Conservation (phyloP, 2,329 filamentous ascomycete genomes). For the Orbilia blumenaviensis region DNA sequence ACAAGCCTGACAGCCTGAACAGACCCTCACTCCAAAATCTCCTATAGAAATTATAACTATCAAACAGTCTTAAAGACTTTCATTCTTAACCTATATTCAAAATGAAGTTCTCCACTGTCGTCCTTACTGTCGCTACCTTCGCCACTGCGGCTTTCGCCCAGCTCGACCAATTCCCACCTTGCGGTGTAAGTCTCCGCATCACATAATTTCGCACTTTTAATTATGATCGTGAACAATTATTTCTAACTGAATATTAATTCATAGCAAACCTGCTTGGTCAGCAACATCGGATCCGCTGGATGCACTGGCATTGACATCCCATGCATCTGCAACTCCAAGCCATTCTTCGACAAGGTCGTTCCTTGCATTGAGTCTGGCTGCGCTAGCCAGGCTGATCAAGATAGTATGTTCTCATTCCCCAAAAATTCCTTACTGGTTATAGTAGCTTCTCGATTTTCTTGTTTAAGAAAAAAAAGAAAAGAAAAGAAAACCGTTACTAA, state of each 20-base stretch:
- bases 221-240: background rate
- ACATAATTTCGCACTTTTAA: background rate
- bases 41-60: background rate
- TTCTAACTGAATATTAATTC: conserved; percentile 3
- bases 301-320: conserved; percentile 54
- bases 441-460: no score
- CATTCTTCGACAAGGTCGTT: conserved; percentile 48
- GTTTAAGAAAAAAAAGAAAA: no score
- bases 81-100: conserved; percentile 17
- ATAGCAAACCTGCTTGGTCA: conserved; percentile 54
- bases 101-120: conserved; percentile 57
- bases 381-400: conserved; percentile 22
- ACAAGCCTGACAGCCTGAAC: conserved; percentile 19
- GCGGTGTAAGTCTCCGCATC: conserved; percentile 54
- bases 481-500: background rate
- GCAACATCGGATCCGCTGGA: conserved; percentile 20
- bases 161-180: conserved; percentile 52
- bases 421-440: no score
- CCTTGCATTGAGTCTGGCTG: conserved; percentile 52
- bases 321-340: conserved; percentile 53
- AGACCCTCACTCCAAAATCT: conserved; percentile 19
- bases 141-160: conserved; percentile 53
- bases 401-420: conserved; percentile 47
- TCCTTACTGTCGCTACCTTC: conserved; percentile 50
- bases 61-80: conserved; percentile 21